Evolutionary conservation across 352 stramenopile genomes (phyloP), one percentile per base, ranked within the genome.

Genomic region (Peronospora destructor): DNA sequence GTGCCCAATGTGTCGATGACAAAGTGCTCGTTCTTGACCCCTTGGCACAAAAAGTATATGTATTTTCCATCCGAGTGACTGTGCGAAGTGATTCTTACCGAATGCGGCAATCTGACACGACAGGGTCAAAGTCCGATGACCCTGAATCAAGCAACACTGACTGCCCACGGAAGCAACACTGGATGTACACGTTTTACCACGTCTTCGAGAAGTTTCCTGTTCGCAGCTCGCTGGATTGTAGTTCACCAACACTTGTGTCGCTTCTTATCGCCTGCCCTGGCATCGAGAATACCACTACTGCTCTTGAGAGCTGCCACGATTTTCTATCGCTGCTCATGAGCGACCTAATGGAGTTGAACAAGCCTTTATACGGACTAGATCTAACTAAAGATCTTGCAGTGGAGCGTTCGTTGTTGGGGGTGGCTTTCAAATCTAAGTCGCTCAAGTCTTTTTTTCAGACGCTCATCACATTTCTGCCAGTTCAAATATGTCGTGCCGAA

Each of bases 401-500:
- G n/a, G 21, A 25, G 6, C 17, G 19, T 12, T 12, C 39, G 3
- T 59, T 35, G 1, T 23, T 68, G 9, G 6, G 46, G 2, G 21
- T 53, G 0, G 17, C 13, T 1, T 56, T 73, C 33, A 1, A 23
- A 10, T 17, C 30, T 4, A 66, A 46, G n/a, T 32, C 60, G 0
- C 33, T 74, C 5, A 42, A 35, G 23, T 37, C 39, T 0, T 60
- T 86, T 13, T 54, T 86, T 5, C 61, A 64, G 10, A 61, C 50
- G 7, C 41, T 87, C 0, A 49, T 87, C 13, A 87, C 76, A 0
- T 87, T 87, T 53, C 59, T 90, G 14, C 79, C 79, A 1, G 45
- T 90, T 21, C 76, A 87, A 45, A 85, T 90, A 29, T 90, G 79
- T 40, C 72, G 79, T 10, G 76, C 79, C 0, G 64, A 86, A 38